These are phyloP conservation scores for Ilex asprella DNA, from an alignment of 257 asterid genomes.

Conservation along the genomic window DNA sequence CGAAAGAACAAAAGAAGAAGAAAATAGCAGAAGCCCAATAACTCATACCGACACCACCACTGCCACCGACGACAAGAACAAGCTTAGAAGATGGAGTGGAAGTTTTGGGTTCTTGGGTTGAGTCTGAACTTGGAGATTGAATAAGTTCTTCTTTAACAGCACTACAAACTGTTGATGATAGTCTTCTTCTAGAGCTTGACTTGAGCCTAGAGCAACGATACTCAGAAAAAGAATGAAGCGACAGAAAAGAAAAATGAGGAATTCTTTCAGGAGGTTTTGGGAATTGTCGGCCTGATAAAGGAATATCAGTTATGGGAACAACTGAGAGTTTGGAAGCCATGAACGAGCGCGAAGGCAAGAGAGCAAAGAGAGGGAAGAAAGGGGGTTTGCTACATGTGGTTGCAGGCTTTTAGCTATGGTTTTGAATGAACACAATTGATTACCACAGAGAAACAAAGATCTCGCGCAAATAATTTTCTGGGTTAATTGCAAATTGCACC, in stretches of 20 bases:
- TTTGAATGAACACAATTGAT: too few species aligned
- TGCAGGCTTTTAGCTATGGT: too few species aligned
- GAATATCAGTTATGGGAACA: conserved; percentile 28
- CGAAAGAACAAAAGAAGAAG: background rate
- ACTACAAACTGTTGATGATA: conserved; percentile 23
- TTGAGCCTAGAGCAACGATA: conserved; percentile 6
- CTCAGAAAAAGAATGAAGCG: conserved; percentile 20
- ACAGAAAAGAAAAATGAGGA: conserved; percentile 14
- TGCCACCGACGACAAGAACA: conserved; percentile 88
- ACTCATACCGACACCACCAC: conserved; percentile 86
- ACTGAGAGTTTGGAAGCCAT: conserved; percentile 57
- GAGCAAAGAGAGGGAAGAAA: too few species aligned
- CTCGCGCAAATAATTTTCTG: too few species aligned
- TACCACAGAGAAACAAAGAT: too few species aligned
- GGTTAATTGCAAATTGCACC: too few species aligned
- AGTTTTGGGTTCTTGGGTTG: conserved; percentile 18
- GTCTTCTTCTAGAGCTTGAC: conserved; percentile 6
- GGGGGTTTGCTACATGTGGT: too few species aligned
- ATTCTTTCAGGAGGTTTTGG: conserved; percentile 6
- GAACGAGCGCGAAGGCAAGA: background rate
- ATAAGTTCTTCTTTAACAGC: conserved; percentile 23
- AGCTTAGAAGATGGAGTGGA: conserved; percentile 43
- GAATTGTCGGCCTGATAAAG: conserved; percentile 15
- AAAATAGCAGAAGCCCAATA: background rate
- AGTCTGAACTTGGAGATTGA: conserved; percentile 23